Base-by-base conservation (phyloP, 2,329 filamentous ascomycete genomes). In the Arthrobotrys conoides region DNA sequence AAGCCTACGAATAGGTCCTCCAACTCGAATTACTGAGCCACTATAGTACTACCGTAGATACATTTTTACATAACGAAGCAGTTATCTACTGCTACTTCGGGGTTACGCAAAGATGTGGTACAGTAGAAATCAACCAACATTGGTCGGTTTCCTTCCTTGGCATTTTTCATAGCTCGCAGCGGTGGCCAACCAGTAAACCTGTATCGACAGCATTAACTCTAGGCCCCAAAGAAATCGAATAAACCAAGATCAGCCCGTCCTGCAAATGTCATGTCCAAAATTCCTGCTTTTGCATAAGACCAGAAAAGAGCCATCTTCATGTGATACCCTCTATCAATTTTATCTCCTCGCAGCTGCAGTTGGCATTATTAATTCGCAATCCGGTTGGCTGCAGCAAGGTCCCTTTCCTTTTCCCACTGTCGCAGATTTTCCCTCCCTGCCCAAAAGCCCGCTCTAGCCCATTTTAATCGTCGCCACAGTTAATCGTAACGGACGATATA, bases 281-380 rank as follows among this genome's bases (percentile, higher is more conserved):
- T 61, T 61, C 57, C 36, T 61, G 36, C 33, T 61, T 61, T 27
- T 61, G 33, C 66, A 41, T 12, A 59, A 30, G 30, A 18, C 12
- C 30, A 14, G 6, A 30, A 53, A 24, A 16, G 8, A 14, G 4
- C 24, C 36, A 33, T 22, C 48, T 71, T 48, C 70, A 67, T 67
- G 61, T 73, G 70, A 73, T 67, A 41, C 22, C 9, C 10, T 46
- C 16, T 38, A 24, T 55, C 46, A 22, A 12, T 24, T 20, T 27
- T 61, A 44, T 61, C 57, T 30, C 18, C 30, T 14, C 9, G 8
- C 9, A 36, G n/a, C n/a, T 16, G 48, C 48, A 41, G 53, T 67
- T 73, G 70, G 70, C 61, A 73, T 73, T 73, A 72, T 24, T 66
- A 72, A 72, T 72, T 18, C 22, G 49, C 46, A 53, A 53, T 41